Base-by-base conservation (phyloP, 1,284 basidiomycete species). In the Tremellales sp. region DNA sequence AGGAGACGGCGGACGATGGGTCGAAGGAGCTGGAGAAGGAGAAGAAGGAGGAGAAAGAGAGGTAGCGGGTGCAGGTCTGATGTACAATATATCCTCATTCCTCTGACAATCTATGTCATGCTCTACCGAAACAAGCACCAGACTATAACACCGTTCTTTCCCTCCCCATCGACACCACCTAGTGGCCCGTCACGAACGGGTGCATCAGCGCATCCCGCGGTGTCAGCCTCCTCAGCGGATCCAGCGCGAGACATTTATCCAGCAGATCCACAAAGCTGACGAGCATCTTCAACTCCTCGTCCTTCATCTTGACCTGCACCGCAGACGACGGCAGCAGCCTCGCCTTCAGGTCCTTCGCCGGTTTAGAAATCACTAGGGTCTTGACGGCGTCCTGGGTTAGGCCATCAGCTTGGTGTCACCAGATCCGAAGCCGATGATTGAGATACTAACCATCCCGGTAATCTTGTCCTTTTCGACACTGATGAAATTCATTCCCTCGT, bases 241-340 rank as follows among this genome's bases (percentile, higher is more conserved):
- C 95, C n/a, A 98, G 77, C 35, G 83, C 79, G 29, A 97, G 77
- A 68, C 91, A 95, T 68, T 87, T 92, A 61, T 97, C 91, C 46
- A 99, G 73, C 41, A 98, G 71, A 66, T 98, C 94, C 36, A 95
- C 79, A 65, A 99, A 95, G 12, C 82, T 81, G 39, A 80, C 71
- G n/a, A 95, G 63, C 57, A 88, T 70, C 71, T 88, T 90, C 58
- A 80, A 80, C 73, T 99, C 94, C 44, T 93, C 90, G 54, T 91
- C 88, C 58, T 83, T 85, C 71, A 92, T 76, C 71, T 87, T 86
- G 48, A 76, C 71, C 34, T 76, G 71, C 24, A 82, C 80, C 4
- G 83, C 81, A 1, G 82, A 77, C 0, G 84, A 78, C 0, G 92
- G 89, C 76, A 97, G 81, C 28, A 99, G 73, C 26, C 92, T 78